A percentile compares a stretch with the other conserved stretches of the same genome.
phyloP scores from a whole-genome alignment of 2,329 filamentous ascomycete genomes.

The Tolypocladium sp. region DNA sequence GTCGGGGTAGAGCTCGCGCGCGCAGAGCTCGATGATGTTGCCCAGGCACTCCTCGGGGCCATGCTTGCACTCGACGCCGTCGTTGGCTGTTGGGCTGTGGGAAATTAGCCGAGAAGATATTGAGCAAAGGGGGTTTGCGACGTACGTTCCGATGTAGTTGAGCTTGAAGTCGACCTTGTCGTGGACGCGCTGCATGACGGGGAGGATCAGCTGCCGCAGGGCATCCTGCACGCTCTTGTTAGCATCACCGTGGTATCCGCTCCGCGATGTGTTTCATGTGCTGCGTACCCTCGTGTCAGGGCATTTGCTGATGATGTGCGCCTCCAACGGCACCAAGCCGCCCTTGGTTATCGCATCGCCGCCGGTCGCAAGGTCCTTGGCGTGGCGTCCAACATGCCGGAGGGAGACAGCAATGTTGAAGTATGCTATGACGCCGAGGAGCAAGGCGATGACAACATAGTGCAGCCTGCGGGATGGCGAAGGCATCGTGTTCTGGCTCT shows the following conservation, averaged over 20 bases:
- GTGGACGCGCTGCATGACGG: conserved; percentile 72
- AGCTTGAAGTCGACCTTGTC: conserved; percentile 86
- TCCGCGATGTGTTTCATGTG: background rate
- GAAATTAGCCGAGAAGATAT: background rate
- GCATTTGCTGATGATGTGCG: conserved; percentile 96
- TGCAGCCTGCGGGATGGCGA: conserved; percentile 13
- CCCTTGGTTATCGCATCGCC: conserved; percentile 5
- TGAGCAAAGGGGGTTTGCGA: conserved; percentile 3
- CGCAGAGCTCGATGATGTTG: conserved; percentile 91
- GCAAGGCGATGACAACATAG: conserved; percentile 10
- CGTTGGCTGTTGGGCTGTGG: conserved; percentile 58
- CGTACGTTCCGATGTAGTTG: conserved; percentile 78
- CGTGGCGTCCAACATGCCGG: background rate
- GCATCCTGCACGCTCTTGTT: conserved; percentile 46
- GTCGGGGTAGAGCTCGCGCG: conserved; percentile 70
- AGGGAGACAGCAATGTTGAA: background rate
- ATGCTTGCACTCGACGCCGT: conserved; percentile 82
- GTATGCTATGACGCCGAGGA: conserved; percentile 15
- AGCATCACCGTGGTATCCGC: background rate
- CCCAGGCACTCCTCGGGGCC: conserved; percentile 84
- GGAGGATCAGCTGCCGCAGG: conserved; percentile 69
- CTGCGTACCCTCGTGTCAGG: conserved; percentile 63
- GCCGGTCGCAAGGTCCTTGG: background rate
- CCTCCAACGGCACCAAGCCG: conserved; percentile 66
- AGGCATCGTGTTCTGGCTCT: conserved; percentile 5